Base-by-base conservation (phyloP, 78 protist genomes). In the Pirum gemmata region DNA sequence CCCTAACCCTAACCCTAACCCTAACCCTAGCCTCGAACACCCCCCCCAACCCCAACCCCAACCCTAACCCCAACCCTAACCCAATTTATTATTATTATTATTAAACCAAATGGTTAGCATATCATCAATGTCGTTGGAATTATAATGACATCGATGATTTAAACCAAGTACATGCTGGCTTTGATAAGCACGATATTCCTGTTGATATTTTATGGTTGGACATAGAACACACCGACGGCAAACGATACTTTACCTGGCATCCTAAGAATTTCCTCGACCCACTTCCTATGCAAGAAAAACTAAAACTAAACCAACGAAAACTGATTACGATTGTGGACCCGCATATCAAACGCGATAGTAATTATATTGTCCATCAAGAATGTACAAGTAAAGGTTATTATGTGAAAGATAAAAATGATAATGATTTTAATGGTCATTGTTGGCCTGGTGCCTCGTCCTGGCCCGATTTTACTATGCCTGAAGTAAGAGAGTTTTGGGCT, bases 51-150 rank as follows among this genome's bases (percentile, higher is more conserved):
- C n/a, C n/a, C n/a, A n/a, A n/a, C n/a, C n/a, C n/a, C n/a, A n/a
- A n/a, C n/a, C n/a, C n/a, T n/a, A n/a, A n/a, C n/a, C n/a, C n/a
- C n/a, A n/a, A n/a, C n/a, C n/a, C n/a, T n/a, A n/a, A n/a, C n/a
- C n/a, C n/a, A n/a, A n/a, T n/a, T n/a, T n/a, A n/a, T n/a, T n/a
- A n/a, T n/a, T n/a, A n/a, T n/a, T n/a, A n/a, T n/a, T n/a, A n/a
- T n/a, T n/a, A n/a, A n/a, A n/a, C 94, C 38, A 35, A 89, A 73
- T 96, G 94, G 41, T 75, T 98, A 1, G 99, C 96, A 13, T 97
- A 97, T 88, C 99, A 98, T 91, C 99, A 98, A 93, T 98, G 98
- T 86, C 92, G 99, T 36, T 98, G 99, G 99, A 97, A 98, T 90
- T 98, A 98, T 92, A 90, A 92, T 41, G 88, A 92, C 74, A 84